Percentiles rank a stretch among this genome's conserved stretches.
Conservation (phyloP, 169 alveolate species). For the Plasmodium vivax region DNA sequence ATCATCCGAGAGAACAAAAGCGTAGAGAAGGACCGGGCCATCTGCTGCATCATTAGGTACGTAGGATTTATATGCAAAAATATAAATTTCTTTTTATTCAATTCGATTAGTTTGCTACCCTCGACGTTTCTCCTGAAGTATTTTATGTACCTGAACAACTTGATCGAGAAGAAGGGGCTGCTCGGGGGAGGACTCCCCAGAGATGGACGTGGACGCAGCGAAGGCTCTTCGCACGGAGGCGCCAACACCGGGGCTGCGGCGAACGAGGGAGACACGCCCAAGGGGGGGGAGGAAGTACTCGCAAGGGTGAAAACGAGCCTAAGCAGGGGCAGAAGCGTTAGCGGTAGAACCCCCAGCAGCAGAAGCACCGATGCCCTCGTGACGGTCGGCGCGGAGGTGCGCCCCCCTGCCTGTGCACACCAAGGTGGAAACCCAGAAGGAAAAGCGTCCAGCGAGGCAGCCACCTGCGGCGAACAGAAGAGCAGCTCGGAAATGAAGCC, state of each 20-base stretch:
- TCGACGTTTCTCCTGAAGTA: constrained; percentile 47
- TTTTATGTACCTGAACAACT: constrained; percentile 38
- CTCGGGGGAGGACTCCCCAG: not conserved
- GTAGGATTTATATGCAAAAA: constrained; percentile 74
- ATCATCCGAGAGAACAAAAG: constrained; percentile 41
- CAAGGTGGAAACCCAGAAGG: not conserved
- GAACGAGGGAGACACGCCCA: not conserved
- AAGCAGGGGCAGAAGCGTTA: not conserved
- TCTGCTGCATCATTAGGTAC: constrained; percentile 70
- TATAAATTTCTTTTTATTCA: constrained; percentile 61
- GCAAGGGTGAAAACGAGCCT: not conserved
- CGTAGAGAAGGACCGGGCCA: constrained; percentile 60
- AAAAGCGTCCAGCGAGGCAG: not conserved
- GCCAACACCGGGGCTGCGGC: not conserved
- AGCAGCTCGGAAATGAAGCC: not conserved
- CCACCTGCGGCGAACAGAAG: not conserved
- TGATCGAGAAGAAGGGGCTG: constrained; percentile 21
- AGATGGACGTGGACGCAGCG: not conserved
- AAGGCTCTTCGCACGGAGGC: not conserved
- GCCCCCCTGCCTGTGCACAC: not conserved
- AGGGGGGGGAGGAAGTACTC: not conserved
- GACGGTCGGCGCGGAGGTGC: not conserved
- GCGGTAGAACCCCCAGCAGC: not conserved
- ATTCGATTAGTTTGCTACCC: constrained; percentile 38
- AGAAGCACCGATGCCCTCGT: not conserved